Evolutionary conservation across 441 rosid genomes (phyloP), one percentile per base, ranked within the genome.

Genomic region (Aquilaria agallochum): DNA sequence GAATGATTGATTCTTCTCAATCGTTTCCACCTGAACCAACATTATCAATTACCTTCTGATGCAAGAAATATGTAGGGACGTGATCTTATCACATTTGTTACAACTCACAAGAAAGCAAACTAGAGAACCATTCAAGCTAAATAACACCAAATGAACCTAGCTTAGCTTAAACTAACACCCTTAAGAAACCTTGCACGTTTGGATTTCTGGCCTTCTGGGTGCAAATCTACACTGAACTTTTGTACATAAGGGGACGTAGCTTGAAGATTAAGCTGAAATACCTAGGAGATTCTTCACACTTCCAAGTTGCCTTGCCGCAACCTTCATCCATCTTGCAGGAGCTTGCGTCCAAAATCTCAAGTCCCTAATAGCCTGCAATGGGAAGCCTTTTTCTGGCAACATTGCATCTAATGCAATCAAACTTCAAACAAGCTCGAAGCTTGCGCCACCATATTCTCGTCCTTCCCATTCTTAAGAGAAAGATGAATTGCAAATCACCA

Each of bases 361-460:
- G 60, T 66, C 54, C 33, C 11, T 12, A 36, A 53, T 53, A 62
- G 59, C 54, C 59, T 78, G 79, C 50, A 50, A 50, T n/a, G 61
- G 58, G 42, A 71, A 50, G 47, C 68, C 55, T 81, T 72, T 33
- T 82, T 0, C 78, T 68, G 10, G 81, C 79, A 62, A 77, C 55
- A 13, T 56, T 59, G 11, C 76, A 57, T 33, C 65, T 50, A 5
- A 78, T 45, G 0, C 69, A 82, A 31, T 65, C 66, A 70, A 69
- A 50, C 33, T 61, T 76, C 42, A 87, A 48, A 2, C 79, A 87
- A 34, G 97, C 90, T 53, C 86, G 71, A 30, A 90, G 67, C 76
- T 82, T 84, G 63, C 83, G 81, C 97, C 97, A 85, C 34, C 85
- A 68, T 10, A 74, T 80, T 73, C 65, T 80, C 1, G 86, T 74